A percentile compares a stretch with the other conserved stretches of the same genome.
Evolutionary conservation across 495 filamentous ascomycete species (phyloP).

Genomic region (Aspergillus avenaceus): DNA sequence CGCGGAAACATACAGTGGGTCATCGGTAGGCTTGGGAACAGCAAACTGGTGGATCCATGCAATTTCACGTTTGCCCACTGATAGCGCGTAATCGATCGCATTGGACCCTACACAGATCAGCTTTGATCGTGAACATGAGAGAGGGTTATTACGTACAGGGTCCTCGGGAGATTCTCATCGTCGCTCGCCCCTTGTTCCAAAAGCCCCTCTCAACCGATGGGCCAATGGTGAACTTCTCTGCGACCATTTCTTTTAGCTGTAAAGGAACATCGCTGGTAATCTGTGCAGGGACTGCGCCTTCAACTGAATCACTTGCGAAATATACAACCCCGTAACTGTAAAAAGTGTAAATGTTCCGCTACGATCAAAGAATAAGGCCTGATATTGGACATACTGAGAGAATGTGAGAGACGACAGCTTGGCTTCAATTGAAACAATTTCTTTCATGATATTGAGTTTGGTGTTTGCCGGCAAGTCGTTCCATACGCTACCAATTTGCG

Average conservation of each 20-base stretch:
- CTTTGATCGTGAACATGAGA: background rate
- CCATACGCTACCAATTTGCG: constrained; percentile 23
- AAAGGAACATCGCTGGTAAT: constrained; percentile 3
- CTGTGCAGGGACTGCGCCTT: constrained; percentile 9
- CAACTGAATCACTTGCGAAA: constrained; percentile 17
- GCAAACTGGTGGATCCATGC: constrained; percentile 26
- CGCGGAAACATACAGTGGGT: constrained; percentile 12
- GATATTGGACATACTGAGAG: constrained; percentile 10
- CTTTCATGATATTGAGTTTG: constrained; percentile 25
- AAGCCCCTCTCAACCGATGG: constrained; percentile 22
- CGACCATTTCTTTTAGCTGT: constrained; percentile 14
- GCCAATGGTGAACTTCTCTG: constrained; percentile 22
- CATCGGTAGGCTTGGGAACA: constrained; percentile 13
- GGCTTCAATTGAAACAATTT: constrained; percentile 23
- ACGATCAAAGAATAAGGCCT: background rate
- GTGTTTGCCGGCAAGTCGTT: constrained; percentile 15
- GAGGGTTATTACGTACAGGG: constrained; percentile 26
- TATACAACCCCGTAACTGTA: constrained; percentile 30
- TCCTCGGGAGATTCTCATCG: constrained; percentile 26
- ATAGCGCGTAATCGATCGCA: constrained; percentile 15
- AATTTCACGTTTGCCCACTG: constrained; percentile 25
- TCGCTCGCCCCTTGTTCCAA: constrained; percentile 26
- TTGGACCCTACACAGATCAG: constrained; percentile 18
- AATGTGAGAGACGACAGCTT: constrained; percentile 28
- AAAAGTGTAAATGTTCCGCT: constrained; percentile 5